A percentile compares a stretch with the other conserved stretches of the same genome.
Conservation (phyloP, 129 eudicot species). For the carrot (Daucus carota) region DH1_v3.0 NC_030385.2:659001-659500, state of each 20-base stretch:
- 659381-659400: not conserved
- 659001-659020: not conserved
- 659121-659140: no score
- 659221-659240: not conserved
- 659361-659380: not conserved
- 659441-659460: constrained; percentile 18
- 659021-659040: not conserved
- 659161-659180: not conserved
- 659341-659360: not conserved
- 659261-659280: not conserved
- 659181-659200: constrained; percentile 6
- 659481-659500: constrained; percentile 73
- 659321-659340: not conserved
- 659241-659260: not conserved
- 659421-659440: constrained; percentile 5
- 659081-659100: not conserved
- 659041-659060: not conserved
- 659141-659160: not conserved
- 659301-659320: not conserved
- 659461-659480: constrained; percentile 46
- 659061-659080: not conserved
- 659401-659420: not conserved
- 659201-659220: not conserved
- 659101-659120: not conserved
- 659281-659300: not conserved